A percentile compares a stretch with the other conserved stretches of the same genome.
phyloP scores from a whole-genome alignment of 2,329 filamentous ascomycete species.

The Septoria petroselini region DNA sequence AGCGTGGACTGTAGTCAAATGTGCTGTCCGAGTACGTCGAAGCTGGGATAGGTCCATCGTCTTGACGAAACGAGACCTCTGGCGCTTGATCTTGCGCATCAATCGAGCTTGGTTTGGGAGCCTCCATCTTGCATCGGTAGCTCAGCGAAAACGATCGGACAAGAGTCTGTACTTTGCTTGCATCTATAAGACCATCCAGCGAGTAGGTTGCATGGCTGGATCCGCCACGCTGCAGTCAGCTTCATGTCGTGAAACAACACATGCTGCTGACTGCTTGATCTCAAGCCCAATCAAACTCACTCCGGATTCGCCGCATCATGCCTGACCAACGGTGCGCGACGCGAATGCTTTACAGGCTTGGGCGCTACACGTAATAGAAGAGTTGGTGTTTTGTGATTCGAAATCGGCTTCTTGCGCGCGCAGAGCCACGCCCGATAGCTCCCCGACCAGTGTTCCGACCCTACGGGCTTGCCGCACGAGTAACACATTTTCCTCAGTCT shows the following conservation, averaged over 20 bases:
- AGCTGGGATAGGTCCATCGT: constrained; percentile 12
- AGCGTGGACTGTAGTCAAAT: constrained; percentile 7
- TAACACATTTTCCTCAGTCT: too few relatives aligned
- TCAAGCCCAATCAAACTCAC: neutral
- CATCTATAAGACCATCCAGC: neutral
- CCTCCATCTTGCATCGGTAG: neutral
- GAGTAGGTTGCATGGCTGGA: neutral
- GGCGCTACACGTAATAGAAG: neutral
- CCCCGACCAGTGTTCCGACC: too few relatives aligned
- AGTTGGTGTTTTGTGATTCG: neutral
- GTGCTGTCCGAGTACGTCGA: neutral
- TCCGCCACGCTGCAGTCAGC: neutral
- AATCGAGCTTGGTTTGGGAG: neutral
- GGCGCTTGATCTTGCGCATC: constrained; percentile 8
- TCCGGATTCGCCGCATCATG: neutral
- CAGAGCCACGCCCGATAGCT: too few relatives aligned
- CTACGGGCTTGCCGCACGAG: too few relatives aligned
- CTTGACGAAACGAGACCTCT: constrained; percentile 9
- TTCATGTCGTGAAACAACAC: constrained; percentile 7
- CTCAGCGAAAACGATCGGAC: neutral
- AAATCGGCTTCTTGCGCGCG: too few relatives aligned
- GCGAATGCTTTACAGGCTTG: neutral
- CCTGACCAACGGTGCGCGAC: neutral
- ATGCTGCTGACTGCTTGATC: constrained; percentile 9
- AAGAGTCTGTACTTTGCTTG: neutral